phyloP scores from a whole-genome alignment of 768 basidiomycete genomes.

The Boletus huronensis region DNA sequence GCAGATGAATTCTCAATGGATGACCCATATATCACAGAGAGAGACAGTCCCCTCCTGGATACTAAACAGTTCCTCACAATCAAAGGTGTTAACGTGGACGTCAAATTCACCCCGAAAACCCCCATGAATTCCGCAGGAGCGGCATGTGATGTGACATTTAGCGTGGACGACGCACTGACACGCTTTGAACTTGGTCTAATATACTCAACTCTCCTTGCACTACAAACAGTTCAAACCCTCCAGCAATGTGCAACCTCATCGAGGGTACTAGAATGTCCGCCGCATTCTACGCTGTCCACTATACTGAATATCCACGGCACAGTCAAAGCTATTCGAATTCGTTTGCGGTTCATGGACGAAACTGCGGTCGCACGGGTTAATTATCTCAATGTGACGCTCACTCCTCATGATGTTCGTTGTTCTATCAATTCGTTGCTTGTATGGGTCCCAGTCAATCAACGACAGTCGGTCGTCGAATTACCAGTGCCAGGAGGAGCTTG shows the following conservation, averaged over 20 bases:
- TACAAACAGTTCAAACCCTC: slow-evolving; percentile 48
- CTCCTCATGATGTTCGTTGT: slow-evolving; percentile 24
- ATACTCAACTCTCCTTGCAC: slow-evolving; percentile 66
- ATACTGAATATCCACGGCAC: slow-evolving; percentile 29
- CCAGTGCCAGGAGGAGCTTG: slow-evolving; percentile 44
- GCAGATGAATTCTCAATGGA: slow-evolving; percentile 67
- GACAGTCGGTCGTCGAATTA: slow-evolving; percentile 31
- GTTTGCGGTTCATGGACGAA: slow-evolving; percentile 47
- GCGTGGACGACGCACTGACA: slow-evolving; percentile 51
- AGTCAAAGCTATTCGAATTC: slow-evolving; percentile 47
- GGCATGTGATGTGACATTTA: slow-evolving; percentile 42
- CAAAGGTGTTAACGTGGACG: slow-evolving; percentile 30
- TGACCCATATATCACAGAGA: slow-evolving; percentile 55
- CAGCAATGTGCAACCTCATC: slow-evolving; percentile 19
- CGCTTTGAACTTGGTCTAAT: slow-evolving; percentile 61
- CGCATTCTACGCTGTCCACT: slow-evolving; percentile 14
- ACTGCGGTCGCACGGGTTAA: slow-evolving; percentile 39
- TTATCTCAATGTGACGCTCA: slow-evolving; percentile 20
- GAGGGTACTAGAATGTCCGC: slow-evolving; percentile 14
- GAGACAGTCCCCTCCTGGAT: slow-evolving; percentile 44
- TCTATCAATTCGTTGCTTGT: slow-evolving; percentile 43
- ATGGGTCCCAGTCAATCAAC: slow-evolving; percentile 53
- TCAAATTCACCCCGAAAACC: slow-evolving; percentile 18
- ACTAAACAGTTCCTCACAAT: slow-evolving; percentile 44
- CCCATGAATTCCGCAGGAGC: slow-evolving; percentile 8